phyloP scores from a whole-genome alignment of 306 rosid genomes.

The Urtica urens region DNA sequence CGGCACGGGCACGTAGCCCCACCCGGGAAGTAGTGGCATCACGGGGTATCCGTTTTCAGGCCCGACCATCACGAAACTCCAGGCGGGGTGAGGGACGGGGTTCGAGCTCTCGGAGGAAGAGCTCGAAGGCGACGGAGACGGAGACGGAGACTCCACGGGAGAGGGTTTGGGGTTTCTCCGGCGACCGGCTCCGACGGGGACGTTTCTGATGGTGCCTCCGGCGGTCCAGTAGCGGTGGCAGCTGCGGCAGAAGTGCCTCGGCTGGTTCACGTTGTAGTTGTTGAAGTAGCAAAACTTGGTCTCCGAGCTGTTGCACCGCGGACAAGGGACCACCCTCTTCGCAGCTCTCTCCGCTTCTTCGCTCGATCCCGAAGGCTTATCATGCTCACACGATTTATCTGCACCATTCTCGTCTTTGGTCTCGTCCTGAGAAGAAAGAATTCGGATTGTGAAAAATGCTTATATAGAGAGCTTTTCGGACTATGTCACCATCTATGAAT shows the following conservation, averaged over 20 bases:
- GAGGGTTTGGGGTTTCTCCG: constrained; percentile 36
- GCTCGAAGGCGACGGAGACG: constrained; percentile 14
- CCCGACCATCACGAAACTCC: constrained; percentile 29
- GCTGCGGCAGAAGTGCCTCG: constrained; percentile 52
- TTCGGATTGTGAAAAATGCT: no score
- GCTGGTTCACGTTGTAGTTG: constrained; percentile 55
- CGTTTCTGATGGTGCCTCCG: constrained; percentile 51
- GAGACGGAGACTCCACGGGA: constrained; percentile 14
- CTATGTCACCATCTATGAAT: no score
- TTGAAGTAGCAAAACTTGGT: constrained; percentile 64
- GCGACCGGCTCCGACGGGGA: constrained; percentile 57
- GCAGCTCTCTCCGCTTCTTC: constrained; percentile 11
- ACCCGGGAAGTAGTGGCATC: constrained; percentile 29
- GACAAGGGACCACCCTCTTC: constrained; percentile 45
- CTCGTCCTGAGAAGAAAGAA: constrained; percentile 32
- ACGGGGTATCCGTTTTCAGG: constrained; percentile 18
- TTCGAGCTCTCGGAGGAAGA: constrained; percentile 21
- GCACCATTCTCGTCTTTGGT: constrained; percentile 15
- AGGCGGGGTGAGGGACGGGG: constrained; percentile 33
- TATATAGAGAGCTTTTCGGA: no score
- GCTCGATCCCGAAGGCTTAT: constrained; percentile 10
- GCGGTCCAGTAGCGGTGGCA: constrained; percentile 74
- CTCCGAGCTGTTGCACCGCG: constrained; percentile 51
- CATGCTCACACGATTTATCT: constrained; percentile 11
- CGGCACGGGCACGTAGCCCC: constrained; percentile 28